Percentiles rank a stretch among this genome's conserved stretches.
Conservation (phyloP, 768 basidiomycete species). For the Piloderma croceum region DNA sequence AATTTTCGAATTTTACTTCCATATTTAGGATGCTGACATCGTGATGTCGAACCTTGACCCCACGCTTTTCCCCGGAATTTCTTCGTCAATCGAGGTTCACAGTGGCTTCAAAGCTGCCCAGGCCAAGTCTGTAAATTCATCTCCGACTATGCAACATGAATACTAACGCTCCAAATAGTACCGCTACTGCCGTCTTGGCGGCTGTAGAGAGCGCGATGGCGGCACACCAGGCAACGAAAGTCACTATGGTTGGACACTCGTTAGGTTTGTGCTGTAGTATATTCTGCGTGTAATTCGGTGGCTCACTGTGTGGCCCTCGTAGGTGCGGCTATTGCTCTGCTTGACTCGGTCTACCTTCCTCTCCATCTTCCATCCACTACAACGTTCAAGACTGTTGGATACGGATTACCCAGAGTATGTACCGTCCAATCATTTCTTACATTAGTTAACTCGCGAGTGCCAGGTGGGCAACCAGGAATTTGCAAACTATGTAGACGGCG, state of each 20-base stretch:
- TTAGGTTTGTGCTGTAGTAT: no score
- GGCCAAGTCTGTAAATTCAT: constrained; percentile 4
- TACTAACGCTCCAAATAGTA: neutral
- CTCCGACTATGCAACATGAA: neutral
- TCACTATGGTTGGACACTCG: neutral
- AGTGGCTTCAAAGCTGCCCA: constrained; percentile 17
- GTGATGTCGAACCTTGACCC: constrained; percentile 13
- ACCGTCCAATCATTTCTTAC: no score
- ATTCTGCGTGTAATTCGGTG: no score
- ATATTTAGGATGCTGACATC: constrained; percentile 16
- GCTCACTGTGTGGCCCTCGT: no score
- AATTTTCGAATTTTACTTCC: no score
- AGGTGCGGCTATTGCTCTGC: constrained; percentile 49
- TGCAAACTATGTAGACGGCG: constrained; percentile 26
- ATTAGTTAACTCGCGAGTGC: no score
- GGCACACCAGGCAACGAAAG: constrained; percentile 17
- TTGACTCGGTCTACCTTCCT: constrained; percentile 51
- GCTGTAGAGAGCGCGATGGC: constrained; percentile 36
- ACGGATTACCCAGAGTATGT: neutral
- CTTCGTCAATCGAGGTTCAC: constrained; percentile 18
- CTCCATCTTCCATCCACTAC: constrained; percentile 37
- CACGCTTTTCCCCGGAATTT: constrained; percentile 22
- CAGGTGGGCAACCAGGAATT: constrained; percentile 28
- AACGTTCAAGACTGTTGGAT: constrained; percentile 3
- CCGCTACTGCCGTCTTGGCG: constrained; percentile 31